Base-by-base conservation (phyloP, 352 stramenopile genomes). In the Blastocystis sp. region DNA sequence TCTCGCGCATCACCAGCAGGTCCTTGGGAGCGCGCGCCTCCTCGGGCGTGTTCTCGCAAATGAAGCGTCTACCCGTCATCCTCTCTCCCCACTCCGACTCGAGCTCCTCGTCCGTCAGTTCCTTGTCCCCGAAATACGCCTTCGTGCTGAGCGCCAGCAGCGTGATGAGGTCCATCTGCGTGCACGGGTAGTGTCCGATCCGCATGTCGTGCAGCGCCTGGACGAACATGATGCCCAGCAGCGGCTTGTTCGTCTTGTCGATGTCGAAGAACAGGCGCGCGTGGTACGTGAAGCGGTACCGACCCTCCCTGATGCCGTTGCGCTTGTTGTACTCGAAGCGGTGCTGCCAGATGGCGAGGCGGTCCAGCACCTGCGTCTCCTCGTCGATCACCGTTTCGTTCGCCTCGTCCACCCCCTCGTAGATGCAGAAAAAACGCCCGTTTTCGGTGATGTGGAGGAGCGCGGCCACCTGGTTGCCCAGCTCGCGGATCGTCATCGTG, bases 291-390 rank as follows among this genome's bases (percentile, higher is more conserved):
- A 85, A 85, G 26, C 19, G 45, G n/a, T 31, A 85, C 1, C 51
- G 67, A 13, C 19, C 41, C 16, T 26, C 26, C 16, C 31, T 26
- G n/a, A 63, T 62, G 12, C 60, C 26, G 31, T 31, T 50, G 12
- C 61, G 19, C 29, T 81, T 65, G n/a, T 31, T 61, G 24, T 85
- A 51, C 35, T 67, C 51, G 45, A 69, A 85, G 1, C 16, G 45
- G 31, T 59, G n/a, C 61, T 85, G 74, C 74, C 74, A 85, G 24
- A 85, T 45, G 21, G 74, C 74, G 21, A 85, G 29, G 0, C 61
- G 74, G 31, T 85, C 74, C 45, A 85, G 31, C n/a, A 85, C 74
- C 41, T 85, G 74, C 12, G 66, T 19, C 2, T 85, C 74, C 3
- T 45, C 74, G 16, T 85, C 74, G 6, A 85, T 12, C 37, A n/a